phyloP scores from a whole-genome alignment of 768 basidiomycete species.

The Pholiota microspora region DNA sequence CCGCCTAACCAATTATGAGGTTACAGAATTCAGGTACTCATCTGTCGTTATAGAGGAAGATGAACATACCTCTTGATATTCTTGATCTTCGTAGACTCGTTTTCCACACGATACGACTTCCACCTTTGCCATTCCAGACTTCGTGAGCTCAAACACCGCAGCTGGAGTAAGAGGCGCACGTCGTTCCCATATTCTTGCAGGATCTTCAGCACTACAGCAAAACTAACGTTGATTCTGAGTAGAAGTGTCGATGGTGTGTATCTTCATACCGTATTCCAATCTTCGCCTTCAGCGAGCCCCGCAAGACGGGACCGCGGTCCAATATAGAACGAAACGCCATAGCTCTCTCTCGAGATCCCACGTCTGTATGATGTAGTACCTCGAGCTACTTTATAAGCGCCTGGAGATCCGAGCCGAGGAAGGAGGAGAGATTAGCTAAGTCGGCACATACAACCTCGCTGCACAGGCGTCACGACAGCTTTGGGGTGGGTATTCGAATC shows the following conservation, averaged over 20 bases:
- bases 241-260: background rate
- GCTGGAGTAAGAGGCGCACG: constrained; percentile 80
- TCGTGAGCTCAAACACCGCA: constrained; percentile 61
- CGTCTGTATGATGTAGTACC: too few relatives aligned
- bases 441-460: constrained; percentile 19
- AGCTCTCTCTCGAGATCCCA: too few relatives aligned
- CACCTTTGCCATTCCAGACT: constrained; percentile 56
- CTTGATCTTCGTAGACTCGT: constrained; percentile 63
- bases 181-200: constrained; percentile 81
- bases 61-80: constrained; percentile 61
- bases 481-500: constrained; percentile 1
- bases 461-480: constrained; percentile 1
- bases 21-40: too few relatives aligned
- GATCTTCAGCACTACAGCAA: constrained; percentile 67
- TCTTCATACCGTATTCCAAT: constrained; percentile 14
- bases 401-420: constrained; percentile 28
- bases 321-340: background rate
- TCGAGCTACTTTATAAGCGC: constrained; percentile 4
- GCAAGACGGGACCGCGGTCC: background rate
- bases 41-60: background rate
- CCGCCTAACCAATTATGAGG: constrained; percentile 51
- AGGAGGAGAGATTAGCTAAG: constrained; percentile 22
- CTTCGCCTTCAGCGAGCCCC: background rate
- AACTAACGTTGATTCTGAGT: background rate
- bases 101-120: constrained; percentile 75